These are phyloP conservation scores for Chamaenerion angustifolium DNA, from an alignment of 345 rosid genomes.

Conservation along the genomic window DNA sequence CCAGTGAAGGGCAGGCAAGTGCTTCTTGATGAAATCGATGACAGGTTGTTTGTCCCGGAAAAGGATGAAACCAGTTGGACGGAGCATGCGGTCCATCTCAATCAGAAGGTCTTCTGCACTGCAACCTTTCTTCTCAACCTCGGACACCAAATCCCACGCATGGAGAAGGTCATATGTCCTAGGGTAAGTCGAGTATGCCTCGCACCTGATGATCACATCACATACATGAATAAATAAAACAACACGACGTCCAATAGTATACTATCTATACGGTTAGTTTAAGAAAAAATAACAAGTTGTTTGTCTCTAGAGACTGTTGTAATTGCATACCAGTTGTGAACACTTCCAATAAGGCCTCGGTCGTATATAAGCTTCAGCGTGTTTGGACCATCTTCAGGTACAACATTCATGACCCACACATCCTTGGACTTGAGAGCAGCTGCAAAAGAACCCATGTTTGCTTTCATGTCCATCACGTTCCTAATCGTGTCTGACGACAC, in stretches of 20 bases:
- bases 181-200: slow-evolving; percentile 82
- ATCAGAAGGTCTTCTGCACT: slow-evolving; percentile 65
- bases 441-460: slow-evolving; percentile 79
- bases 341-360: slow-evolving; percentile 69
- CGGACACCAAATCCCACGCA: slow-evolving; percentile 60
- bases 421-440: slow-evolving; percentile 78
- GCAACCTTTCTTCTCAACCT: slow-evolving; percentile 60
- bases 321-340: slow-evolving; percentile 70
- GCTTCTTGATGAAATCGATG: slow-evolving; percentile 54
- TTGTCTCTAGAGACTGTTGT: no score
- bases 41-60: slow-evolving; percentile 53
- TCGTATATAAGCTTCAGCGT: slow-evolving; percentile 74
- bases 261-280: no score
- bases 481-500: slow-evolving; percentile 52
- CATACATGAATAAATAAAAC: neutral
- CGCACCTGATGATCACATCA: slow-evolving; percentile 46
- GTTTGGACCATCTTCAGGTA: slow-evolving; percentile 68
- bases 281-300: no score
- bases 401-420: slow-evolving; percentile 92
- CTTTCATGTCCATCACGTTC: slow-evolving; percentile 98
- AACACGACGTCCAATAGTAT: neutral
- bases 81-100: slow-evolving; percentile 89
- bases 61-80: slow-evolving; percentile 73
- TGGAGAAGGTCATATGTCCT: slow-evolving; percentile 84
- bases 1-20: slow-evolving; percentile 68